These are phyloP conservation scores for Microbotryum saponariae DNA, from an alignment of 1,284 basidiomycete species.

Conservation along the genomic window DNA sequence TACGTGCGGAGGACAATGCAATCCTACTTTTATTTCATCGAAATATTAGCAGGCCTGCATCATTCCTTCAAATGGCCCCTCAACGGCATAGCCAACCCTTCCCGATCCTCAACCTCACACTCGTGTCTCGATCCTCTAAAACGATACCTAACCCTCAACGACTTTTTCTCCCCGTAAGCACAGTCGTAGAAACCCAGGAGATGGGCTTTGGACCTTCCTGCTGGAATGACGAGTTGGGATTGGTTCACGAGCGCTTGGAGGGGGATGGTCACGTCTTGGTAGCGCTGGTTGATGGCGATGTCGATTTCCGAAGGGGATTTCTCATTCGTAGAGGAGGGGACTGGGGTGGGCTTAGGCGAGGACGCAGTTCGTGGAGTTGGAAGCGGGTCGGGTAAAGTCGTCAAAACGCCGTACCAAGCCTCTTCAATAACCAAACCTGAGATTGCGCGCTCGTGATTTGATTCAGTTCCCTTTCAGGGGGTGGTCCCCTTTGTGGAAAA, in stretches of 20 bases:
- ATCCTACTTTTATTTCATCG: no score
- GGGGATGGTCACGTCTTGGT: conserved; percentile 61
- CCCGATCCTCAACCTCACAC: conserved; percentile 62
- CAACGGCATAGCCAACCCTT: conserved; percentile 65
- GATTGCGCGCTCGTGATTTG: background rate
- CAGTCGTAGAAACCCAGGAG: conserved; percentile 37
- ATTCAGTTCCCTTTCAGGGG: background rate
- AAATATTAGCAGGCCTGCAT: no score
- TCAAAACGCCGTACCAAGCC: conserved; percentile 55
- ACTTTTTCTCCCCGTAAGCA: conserved; percentile 58
- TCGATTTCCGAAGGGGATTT: conserved; percentile 48
- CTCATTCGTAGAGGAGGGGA: conserved; percentile 39
- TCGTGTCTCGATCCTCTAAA: conserved; percentile 69
- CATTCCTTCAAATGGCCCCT: conserved; percentile 38
- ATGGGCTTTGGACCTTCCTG: conserved; percentile 52
- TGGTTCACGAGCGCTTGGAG: conserved; percentile 71
- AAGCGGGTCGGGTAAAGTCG: conserved; percentile 8
- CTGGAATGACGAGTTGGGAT: conserved; percentile 70
- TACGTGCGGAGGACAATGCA: no score
- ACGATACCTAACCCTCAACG: conserved; percentile 62
- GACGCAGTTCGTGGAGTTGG: conserved; percentile 23
- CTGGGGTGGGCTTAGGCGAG: no score
- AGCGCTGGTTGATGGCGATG: background rate
- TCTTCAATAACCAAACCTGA: conserved; percentile 64
- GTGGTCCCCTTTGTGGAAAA: conserved; percentile 14